Percentiles rank a stretch among this genome's conserved stretches.
phyloP scores from a whole-genome alignment of 169 alveolate genomes.

The Plasmodium cynomolgi region DNA sequence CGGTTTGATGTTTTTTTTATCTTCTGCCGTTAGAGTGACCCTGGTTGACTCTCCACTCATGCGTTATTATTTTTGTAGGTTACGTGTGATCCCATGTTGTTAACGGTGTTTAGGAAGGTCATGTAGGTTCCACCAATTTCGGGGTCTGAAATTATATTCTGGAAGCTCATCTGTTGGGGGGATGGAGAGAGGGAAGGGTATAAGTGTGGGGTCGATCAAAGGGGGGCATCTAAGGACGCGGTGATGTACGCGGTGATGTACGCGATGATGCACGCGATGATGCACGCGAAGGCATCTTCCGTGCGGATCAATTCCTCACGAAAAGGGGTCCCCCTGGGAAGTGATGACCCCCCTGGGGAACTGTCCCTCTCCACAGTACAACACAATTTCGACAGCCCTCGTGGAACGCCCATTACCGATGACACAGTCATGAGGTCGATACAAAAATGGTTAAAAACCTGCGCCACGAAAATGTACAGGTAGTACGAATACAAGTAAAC shows the following conservation, averaged over 20 bases:
- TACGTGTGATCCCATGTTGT: conserved; percentile 83
- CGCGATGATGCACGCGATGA: neutral
- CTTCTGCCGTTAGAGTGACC: neutral
- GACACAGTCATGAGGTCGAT: conserved; percentile 53
- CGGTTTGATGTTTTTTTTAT: neutral
- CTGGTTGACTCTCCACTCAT: neutral
- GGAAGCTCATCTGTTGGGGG: conserved; percentile 79
- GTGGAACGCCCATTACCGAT: conserved; percentile 37
- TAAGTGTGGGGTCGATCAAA: neutral
- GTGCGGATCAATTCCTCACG: neutral
- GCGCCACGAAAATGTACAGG: conserved; percentile 74
- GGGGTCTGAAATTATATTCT: conserved; percentile 86
- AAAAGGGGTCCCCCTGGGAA: neutral
- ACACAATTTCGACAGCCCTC: neutral
- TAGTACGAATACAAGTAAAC: conserved; percentile 31
- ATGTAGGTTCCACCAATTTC: conserved; percentile 89
- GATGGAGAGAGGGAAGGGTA: conserved; percentile 40
- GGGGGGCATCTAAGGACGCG: neutral
- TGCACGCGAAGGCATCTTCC: neutral
- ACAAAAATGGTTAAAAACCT: conserved; percentile 71
- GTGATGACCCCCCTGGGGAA: neutral
- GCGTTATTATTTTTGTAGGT: conserved; percentile 31
- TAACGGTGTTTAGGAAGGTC: conserved; percentile 88
- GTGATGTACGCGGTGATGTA: neutral
- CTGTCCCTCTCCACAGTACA: neutral